Percentiles rank a stretch among this genome's conserved stretches.
phyloP scores from a whole-genome alignment of 306 rosid genomes.

The Gynostemma pentaphyllum region DNA sequence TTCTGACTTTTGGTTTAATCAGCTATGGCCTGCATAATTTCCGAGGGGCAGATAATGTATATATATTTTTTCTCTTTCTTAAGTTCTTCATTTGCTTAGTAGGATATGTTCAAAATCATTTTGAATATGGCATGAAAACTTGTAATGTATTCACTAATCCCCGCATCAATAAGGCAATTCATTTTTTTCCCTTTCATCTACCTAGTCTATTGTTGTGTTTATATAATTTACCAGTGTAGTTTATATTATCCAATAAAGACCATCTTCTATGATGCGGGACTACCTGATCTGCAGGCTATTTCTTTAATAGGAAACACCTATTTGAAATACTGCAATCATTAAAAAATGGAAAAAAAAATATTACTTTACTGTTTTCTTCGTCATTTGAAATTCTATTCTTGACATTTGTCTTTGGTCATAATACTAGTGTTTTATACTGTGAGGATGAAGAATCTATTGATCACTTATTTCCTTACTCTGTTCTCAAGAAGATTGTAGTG shows the following conservation, averaged over 20 bases:
- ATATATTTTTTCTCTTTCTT: not conserved
- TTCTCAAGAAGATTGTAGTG: not conserved
- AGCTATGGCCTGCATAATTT: slow-evolving; percentile 10
- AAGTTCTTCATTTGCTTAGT: not conserved
- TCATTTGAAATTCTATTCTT: not conserved
- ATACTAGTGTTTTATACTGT: not conserved
- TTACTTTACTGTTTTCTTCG: too few relatives aligned
- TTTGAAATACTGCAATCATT: not conserved
- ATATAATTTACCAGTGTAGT: not conserved
- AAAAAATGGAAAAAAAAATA: not conserved
- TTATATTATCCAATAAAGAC: not conserved
- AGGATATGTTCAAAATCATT: not conserved
- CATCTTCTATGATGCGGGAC: not conserved
- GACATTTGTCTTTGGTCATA: not conserved
- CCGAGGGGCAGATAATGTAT: slow-evolving; percentile 15
- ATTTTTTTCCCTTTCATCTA: not conserved
- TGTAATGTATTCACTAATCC: not conserved
- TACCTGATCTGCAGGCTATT: not conserved
- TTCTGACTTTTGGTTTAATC: slow-evolving; percentile 16
- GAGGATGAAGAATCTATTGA: not conserved
- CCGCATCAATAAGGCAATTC: not conserved
- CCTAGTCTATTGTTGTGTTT: not conserved
- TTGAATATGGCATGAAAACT: slow-evolving; percentile 7
- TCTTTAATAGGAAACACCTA: not conserved
- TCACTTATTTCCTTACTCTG: not conserved